phyloP scores from a whole-genome alignment of 371 early-diverging fungal species.

The Syncephalis plumigaleata region DNA sequence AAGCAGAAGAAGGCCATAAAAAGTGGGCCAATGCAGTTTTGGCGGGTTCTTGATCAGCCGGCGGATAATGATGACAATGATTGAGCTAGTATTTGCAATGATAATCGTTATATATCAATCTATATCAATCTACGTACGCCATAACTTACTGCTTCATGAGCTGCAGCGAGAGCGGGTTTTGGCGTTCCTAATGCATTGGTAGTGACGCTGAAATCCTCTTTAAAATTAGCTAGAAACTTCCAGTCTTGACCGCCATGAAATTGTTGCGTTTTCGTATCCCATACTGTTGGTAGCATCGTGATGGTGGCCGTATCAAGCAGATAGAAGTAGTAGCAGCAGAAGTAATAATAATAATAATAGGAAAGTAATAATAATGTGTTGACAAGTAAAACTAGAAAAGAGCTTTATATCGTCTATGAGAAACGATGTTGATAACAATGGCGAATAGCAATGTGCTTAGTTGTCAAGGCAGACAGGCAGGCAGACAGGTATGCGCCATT shows the following conservation, averaged over 20 bases:
- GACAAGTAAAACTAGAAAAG: no score
- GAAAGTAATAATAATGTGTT: no score
- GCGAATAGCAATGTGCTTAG: no score
- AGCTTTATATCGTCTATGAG: no score
- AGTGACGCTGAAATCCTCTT: constrained; percentile 77
- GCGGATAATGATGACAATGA: constrained; percentile 68
- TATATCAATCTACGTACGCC: not conserved
- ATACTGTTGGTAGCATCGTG: constrained; percentile 11
- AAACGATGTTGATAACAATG: no score
- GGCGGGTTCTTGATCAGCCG: constrained; percentile 77
- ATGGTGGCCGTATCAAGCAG: no score
- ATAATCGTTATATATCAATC: not conserved
- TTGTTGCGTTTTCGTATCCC: constrained; percentile 69
- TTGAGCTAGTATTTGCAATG: constrained; percentile 18
- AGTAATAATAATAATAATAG: no score
- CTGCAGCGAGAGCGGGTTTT: constrained; percentile 43
- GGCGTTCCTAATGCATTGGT: constrained; percentile 75
- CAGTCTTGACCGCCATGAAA: constrained; percentile 83
- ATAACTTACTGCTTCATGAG: constrained; percentile 41
- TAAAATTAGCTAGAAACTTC: constrained; percentile 55
- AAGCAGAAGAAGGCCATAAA: constrained; percentile 35
- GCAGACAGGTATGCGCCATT: no score
- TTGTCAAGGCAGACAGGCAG: no score
- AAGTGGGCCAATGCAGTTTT: constrained; percentile 60
- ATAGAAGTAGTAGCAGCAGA: no score